phyloP scores from a whole-genome alignment of 2,329 filamentous ascomycete genomes.

The Trichoderma endophyticum region DNA sequence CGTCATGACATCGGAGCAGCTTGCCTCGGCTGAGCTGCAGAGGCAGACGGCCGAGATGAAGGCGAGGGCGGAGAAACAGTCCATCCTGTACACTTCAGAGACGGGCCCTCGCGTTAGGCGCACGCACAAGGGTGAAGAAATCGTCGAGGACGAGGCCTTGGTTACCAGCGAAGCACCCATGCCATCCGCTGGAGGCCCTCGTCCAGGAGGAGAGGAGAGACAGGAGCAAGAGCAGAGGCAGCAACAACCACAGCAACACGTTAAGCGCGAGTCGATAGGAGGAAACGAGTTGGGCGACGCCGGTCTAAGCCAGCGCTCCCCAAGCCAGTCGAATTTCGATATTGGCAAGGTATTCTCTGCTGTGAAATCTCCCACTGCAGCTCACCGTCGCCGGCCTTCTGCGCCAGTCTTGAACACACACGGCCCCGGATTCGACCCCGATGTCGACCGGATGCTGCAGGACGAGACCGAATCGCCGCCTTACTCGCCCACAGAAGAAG shows the following conservation, averaged over 20 bases:
- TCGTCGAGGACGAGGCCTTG: slow-evolving; percentile 72
- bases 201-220: slow-evolving; percentile 17
- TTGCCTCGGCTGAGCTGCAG: slow-evolving; percentile 88
- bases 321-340: slow-evolving; percentile 64
- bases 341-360: slow-evolving; percentile 83
- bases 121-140: slow-evolving; percentile 93
- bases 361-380: slow-evolving; percentile 68
- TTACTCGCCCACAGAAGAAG: slow-evolving; percentile 76
- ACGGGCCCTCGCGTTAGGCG: slow-evolving; percentile 71
- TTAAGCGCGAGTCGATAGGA: slow-evolving; percentile 38
- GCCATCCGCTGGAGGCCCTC: slow-evolving; percentile 26
- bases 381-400: slow-evolving; percentile 47
- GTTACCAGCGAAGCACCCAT: slow-evolving; percentile 36
- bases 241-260: slow-evolving; percentile 20
- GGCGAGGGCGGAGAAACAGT: slow-evolving; percentile 75
- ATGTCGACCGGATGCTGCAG: slow-evolving; percentile 84
- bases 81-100: slow-evolving; percentile 75
- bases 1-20: slow-evolving; percentile 85
- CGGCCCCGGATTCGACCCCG: slow-evolving; percentile 72
- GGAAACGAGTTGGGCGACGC: slow-evolving; percentile 32
- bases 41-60: slow-evolving; percentile 72
- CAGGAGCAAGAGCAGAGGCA: slow-evolving; percentile 18
- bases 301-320: slow-evolving; percentile 45
- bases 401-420: slow-evolving; percentile 44
- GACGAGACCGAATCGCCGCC: slow-evolving; percentile 77